Conservation (phyloP, 176 grass and related monocot species). For the Calamus simplicifolius region DNA sequence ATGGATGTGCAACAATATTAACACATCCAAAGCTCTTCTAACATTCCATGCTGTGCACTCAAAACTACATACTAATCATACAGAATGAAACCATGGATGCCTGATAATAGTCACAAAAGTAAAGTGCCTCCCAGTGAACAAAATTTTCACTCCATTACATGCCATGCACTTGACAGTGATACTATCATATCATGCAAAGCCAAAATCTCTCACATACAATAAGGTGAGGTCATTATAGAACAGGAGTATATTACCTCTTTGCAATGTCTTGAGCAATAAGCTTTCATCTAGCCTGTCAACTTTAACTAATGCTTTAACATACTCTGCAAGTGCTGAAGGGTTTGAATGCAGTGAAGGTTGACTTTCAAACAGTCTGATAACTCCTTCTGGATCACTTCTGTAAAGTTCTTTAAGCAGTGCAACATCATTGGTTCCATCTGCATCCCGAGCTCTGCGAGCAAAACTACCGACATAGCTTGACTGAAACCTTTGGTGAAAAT, state of each 20-base stretch:
- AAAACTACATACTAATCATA: too few relatives aligned
- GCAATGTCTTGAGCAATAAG: constrained; percentile 62
- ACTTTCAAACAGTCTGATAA: constrained; percentile 79
- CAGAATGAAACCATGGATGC: too few relatives aligned
- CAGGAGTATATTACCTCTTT: constrained; percentile 51
- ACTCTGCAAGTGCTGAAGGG: constrained; percentile 70
- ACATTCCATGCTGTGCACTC: too few relatives aligned
- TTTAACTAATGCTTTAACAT: constrained; percentile 67
- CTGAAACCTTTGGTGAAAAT: constrained; percentile 48
- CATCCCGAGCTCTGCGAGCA: constrained; percentile 37
- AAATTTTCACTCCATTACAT: too few relatives aligned
- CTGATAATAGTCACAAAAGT: too few relatives aligned
- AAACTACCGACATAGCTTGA: constrained; percentile 84
- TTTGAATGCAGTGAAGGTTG: constrained; percentile 72
- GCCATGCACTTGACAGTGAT: too few relatives aligned
- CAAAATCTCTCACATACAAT: constrained; percentile 1
- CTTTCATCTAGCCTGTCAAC: constrained; percentile 80
- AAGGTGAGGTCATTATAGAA: too few relatives aligned
- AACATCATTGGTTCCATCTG: constrained; percentile 40
- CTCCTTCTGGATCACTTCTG: constrained; percentile 68
- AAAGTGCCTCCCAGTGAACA: too few relatives aligned
- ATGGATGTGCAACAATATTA: too few relatives aligned
- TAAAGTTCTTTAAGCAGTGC: constrained; percentile 68
- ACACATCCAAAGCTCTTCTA: too few relatives aligned
- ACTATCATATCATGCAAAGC: not conserved